Base-by-base conservation (phyloP, 495 filamentous ascomycete species). In the Thermothielavioides terrestris region DNA sequence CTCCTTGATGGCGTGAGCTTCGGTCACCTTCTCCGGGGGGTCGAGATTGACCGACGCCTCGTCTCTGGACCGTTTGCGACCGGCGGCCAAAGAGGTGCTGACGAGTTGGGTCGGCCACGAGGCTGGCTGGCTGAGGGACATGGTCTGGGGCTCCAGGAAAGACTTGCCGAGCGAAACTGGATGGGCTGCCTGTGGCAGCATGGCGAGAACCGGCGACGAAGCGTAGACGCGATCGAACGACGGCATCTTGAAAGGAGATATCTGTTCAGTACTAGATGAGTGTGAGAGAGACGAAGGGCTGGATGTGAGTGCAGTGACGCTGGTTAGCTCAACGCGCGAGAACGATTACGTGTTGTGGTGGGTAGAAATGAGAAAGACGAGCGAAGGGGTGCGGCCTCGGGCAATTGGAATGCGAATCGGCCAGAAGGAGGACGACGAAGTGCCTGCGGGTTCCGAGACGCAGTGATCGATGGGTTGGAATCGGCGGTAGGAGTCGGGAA, bases 61-160 rank as follows among this genome's bases (percentile, higher is more conserved):
- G 50, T 80, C 79, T 60, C 78, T 72, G 25, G 81, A 82, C 46
- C 82, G 75, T 58, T 85, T 85, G 52, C 79, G 80, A 34, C 81
- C 79, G 42, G 76, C 74, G 15, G 54, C 54, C 7, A 63, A 60
- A 22, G 44, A 60, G 31, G 45, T 64, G 46, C 58, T 58, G 34
- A 49, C 52, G 28, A 59, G 57, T 47, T 60, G 57, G 6, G 53
- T 58, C 38, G 45, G 52, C 56, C 61, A 61, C 36, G 62, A 60
- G 30, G 52, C 39, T 39, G 68, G 54, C 12, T 71, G 68, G 55
- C 63, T 68, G 57, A 76, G 64, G 31, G 66, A 61, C 50, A 68
- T 60, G 46, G 60, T 26, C 48, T 73, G 72, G 58, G 67, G 63
- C 46, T 66, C 52, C 58, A 67, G 58, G 57, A 65, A 54, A 52